Evolutionary conservation across 345 rosid genomes (phyloP).

Genomic region (thale cress (Arabidopsis thaliana)): DNA sequence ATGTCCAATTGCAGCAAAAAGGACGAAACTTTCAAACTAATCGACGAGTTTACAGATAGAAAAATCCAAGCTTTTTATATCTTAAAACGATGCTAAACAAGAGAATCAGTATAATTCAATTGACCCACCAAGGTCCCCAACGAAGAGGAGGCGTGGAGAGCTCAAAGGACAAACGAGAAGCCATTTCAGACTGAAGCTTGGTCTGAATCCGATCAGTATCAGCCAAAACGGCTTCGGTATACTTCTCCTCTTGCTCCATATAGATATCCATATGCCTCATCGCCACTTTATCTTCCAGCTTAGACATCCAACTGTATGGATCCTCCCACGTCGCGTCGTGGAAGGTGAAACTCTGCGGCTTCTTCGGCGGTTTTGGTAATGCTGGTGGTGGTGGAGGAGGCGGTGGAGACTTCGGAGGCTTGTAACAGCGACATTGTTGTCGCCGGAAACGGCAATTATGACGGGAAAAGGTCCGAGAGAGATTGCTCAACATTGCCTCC

Average conservation of each 20-base stretch:
- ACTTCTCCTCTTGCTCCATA: conserved; percentile 98
- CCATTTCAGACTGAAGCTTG: conserved; percentile 94
- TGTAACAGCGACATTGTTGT: conserved; percentile 54
- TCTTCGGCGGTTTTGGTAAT: conserved; percentile 85
- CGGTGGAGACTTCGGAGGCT: conserved; percentile 46
- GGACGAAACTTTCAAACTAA: conserved; percentile 4
- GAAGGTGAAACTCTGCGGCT: conserved; percentile 72
- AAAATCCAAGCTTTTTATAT: conserved; percentile 19
- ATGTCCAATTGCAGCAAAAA: not conserved
- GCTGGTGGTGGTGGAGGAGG: conserved; percentile 64
- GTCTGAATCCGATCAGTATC: conserved; percentile 77
- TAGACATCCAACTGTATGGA: conserved; percentile 95
- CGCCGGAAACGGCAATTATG: conserved; percentile 34
- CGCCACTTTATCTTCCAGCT: conserved; percentile 83
- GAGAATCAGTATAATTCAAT: not conserved
- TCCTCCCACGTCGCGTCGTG: conserved; percentile 89
- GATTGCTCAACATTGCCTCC: conserved; percentile 48
- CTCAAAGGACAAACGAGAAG: conserved; percentile 75
- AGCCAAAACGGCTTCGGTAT: conserved; percentile 77
- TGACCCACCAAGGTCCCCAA: conserved; percentile 86
- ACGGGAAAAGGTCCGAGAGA: conserved; percentile 45
- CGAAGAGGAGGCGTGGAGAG: conserved; percentile 93
- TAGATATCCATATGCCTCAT: conserved; percentile 95
- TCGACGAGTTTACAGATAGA: not conserved
- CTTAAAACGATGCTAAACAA: not conserved